Evolutionary conservation across 2,329 filamentous ascomycete species (phyloP), one percentile per base, ranked within the genome.

Genomic region (Kalmusia sp.): DNA sequence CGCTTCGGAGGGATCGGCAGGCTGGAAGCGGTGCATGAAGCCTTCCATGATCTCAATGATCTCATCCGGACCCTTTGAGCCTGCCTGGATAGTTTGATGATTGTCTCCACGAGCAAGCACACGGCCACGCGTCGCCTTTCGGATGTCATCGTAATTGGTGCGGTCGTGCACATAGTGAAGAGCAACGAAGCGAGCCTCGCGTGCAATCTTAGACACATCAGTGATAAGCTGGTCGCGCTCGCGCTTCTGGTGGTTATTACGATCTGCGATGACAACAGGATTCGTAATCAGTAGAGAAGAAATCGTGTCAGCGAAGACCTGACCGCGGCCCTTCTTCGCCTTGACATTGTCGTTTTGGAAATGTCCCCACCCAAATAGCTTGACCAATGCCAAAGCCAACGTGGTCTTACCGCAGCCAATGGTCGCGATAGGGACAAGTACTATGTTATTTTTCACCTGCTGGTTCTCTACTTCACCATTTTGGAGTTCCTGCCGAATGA

Each of bases 351-450:
- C 95, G 71, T 99, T 99, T 70, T 99, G 95, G 43, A 97, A 82
- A 70, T 96, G 92, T 14, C 92, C 93, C 90, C 93, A 98, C 49
- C 83, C 86, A 62, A 98, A 97, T 1, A 99, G 83, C 67, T 91
- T 88, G 4, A 84, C 83, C 17, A 99, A 79, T 2, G 91, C 93
- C 44, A 96, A 76, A 3, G 91, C 92, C 44, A 99, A 79, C 0
- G 95, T 99, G 0, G 95, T 99, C 82, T 99, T 99, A 51, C 95
- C 95, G 70, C 95, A 99, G 8, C 95, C 95, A 49, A 99, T 89
- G 0, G 95, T 96, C 1, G 95, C 92, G 63, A 97, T 87, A 0
- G 95, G 93, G 5, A 92, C 89, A n/a, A 99, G 81, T 15, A 97
- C 84, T 14, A 97, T 82, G 65, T 96, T 85, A 3, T 80, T 76